Conservation (phyloP, 2,329 filamentous ascomycete genomes). For the Blastomyces silverae region DNA sequence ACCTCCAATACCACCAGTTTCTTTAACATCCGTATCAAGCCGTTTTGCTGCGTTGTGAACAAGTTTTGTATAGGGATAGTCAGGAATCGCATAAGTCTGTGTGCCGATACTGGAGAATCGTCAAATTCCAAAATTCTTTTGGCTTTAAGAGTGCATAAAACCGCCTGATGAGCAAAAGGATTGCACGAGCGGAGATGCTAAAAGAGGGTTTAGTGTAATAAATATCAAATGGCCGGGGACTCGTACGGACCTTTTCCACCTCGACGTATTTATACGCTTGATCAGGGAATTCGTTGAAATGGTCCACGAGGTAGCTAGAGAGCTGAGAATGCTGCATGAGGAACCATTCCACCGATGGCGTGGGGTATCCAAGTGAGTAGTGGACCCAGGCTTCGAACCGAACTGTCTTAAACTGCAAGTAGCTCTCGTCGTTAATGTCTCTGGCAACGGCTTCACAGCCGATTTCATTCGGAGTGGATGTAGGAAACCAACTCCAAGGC, state of each 20-base stretch:
- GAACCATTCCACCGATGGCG: conserved; percentile 35
- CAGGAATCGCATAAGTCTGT: conserved; percentile 33
- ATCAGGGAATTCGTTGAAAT: conserved; percentile 29
- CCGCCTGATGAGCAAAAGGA: conserved; percentile 36
- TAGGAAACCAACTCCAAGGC: conserved; percentile 37
- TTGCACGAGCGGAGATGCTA: conserved; percentile 34
- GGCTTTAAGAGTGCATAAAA: conserved; percentile 29
- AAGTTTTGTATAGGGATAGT: conserved; percentile 35
- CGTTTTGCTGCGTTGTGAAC: conserved; percentile 30
- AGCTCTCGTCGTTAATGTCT: conserved; percentile 36
- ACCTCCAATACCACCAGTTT: conserved; percentile 33
- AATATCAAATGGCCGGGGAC: background rate
- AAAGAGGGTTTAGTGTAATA: conserved; percentile 12
- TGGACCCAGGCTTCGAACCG: conserved; percentile 38
- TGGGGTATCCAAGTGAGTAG: conserved; percentile 34
- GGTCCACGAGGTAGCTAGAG: conserved; percentile 27
- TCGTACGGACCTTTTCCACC: conserved; percentile 33
- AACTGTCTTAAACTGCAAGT: conserved; percentile 35
- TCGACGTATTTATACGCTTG: conserved; percentile 31
- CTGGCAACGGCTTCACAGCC: conserved; percentile 28
- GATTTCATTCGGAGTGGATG: conserved; percentile 21
- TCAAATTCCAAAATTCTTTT: conserved; percentile 8
- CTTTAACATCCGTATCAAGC: conserved; percentile 32
- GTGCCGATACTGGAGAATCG: conserved; percentile 16
- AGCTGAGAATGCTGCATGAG: conserved; percentile 35